These are phyloP conservation scores for Penicillium desertorum DNA, from an alignment of 495 filamentous ascomycete genomes.

Conservation along the genomic window DNA sequence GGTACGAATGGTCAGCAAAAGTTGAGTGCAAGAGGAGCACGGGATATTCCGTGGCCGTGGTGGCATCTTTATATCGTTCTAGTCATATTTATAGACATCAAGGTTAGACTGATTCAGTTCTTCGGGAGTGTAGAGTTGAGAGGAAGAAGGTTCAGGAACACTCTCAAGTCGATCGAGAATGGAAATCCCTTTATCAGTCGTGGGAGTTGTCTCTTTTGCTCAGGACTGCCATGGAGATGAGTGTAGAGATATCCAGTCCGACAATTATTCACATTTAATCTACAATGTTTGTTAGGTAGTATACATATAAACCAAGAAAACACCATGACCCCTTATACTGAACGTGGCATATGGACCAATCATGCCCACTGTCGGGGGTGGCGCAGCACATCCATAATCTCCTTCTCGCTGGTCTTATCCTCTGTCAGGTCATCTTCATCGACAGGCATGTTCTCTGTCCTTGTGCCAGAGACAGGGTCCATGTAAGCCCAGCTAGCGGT, in stretches of 20 bases:
- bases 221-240: not conserved
- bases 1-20: no score
- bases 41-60: no score
- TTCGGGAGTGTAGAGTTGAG: no score
- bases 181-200: no score
- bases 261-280: constrained; percentile 3
- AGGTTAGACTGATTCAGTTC: no score
- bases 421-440: constrained; percentile 43
- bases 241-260: not conserved
- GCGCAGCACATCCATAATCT: constrained; percentile 79
- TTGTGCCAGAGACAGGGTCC: constrained; percentile 60
- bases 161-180: no score
- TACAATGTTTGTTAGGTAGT: not conserved
- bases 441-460: constrained; percentile 34
- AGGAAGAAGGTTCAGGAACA: no score
- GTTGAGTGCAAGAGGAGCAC: no score
- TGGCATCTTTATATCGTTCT: no score
- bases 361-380: constrained; percentile 91
- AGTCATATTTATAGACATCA: not conserved
- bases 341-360: constrained; percentile 7
- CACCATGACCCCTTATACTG: not conserved
- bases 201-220: no score
- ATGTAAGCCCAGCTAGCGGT: constrained; percentile 96
- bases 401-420: constrained; percentile 54
- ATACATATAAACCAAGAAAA: constrained; percentile 5